Percentiles rank a stretch among this genome's conserved stretches.
Evolutionary conservation across 768 basidiomycete species (phyloP).

Genomic region (Amanita rimosa): DNA sequence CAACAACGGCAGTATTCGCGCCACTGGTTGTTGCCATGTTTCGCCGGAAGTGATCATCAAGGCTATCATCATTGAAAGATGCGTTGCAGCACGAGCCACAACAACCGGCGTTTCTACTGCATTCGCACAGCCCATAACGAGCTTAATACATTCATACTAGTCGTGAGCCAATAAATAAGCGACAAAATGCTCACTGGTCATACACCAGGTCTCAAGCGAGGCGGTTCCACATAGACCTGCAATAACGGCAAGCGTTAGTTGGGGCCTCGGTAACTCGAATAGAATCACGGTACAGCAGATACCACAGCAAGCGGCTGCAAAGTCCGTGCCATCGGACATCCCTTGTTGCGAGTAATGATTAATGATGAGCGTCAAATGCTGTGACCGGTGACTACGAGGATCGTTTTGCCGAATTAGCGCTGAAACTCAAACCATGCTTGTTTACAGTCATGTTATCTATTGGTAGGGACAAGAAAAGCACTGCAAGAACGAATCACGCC

Average conservation of each 20-base stretch:
- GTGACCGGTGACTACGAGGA: too few species aligned
- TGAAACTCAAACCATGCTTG: too few species aligned
- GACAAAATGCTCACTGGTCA: constrained; percentile 10
- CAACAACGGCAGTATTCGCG: constrained; percentile 12
- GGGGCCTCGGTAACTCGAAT: too few species aligned
- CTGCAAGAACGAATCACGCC: not conserved
- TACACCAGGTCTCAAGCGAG: constrained; percentile 16
- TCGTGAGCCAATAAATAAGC: too few species aligned
- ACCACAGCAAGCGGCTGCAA: constrained; percentile 15
- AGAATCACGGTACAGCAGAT: constrained; percentile 14
- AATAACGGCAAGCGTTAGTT: not conserved
- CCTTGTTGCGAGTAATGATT: not conserved
- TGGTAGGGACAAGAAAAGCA: too few species aligned
- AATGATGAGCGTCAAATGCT: not conserved
- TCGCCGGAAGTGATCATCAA: constrained; percentile 25
- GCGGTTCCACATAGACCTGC: constrained; percentile 11
- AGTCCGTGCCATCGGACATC: constrained; percentile 7
- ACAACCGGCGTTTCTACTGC: constrained; percentile 24
- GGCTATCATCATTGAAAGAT: constrained; percentile 29
- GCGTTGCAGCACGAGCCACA: constrained; percentile 32
- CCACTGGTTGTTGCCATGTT: constrained; percentile 28
- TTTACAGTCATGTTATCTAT: too few species aligned
- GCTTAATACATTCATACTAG: not conserved
- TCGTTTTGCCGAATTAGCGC: too few species aligned
- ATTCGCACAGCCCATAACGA: constrained; percentile 13